Conservation (phyloP, 2,329 filamentous ascomycete species). For the Zymoseptoria passerinii region DNA sequence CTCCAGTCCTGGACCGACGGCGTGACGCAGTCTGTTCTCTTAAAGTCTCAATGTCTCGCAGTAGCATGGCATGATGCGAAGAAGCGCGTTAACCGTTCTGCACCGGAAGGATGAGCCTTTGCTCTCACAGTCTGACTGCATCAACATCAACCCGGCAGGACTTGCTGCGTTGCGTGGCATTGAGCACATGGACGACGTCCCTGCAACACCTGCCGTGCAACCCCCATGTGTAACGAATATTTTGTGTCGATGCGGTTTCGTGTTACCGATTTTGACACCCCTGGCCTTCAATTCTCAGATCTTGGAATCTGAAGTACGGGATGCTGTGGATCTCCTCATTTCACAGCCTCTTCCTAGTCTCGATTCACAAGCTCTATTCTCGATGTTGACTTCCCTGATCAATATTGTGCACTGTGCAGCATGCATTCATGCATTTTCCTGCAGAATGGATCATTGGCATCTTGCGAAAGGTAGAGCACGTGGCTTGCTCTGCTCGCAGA, state of each 20-base stretch:
- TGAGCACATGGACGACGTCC: neutral
- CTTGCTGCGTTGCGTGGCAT: neutral
- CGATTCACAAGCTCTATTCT: neutral
- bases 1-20: too few species aligned
- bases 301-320: neutral
- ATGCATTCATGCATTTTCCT: neutral
- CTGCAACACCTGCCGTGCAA: neutral
- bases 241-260: neutral
- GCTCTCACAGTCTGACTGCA: neutral
- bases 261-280: neutral
- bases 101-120: neutral
- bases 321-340: neutral
- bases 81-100: neutral
- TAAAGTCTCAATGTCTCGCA: neutral
- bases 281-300: neutral
- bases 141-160: neutral
- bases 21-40: neutral
- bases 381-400: neutral
- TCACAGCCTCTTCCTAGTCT: neutral
- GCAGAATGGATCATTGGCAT: neutral
- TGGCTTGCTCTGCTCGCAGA: too few species aligned
- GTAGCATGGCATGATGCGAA: neutral
- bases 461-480: neutral
- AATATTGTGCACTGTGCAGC: too few species aligned
- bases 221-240: neutral